Percentiles rank a stretch among this genome's conserved stretches.
These are phyloP conservation scores for Tuctoria greenei DNA, from an alignment of 176 grass and related monocot species.

Conservation along the genomic window DNA sequence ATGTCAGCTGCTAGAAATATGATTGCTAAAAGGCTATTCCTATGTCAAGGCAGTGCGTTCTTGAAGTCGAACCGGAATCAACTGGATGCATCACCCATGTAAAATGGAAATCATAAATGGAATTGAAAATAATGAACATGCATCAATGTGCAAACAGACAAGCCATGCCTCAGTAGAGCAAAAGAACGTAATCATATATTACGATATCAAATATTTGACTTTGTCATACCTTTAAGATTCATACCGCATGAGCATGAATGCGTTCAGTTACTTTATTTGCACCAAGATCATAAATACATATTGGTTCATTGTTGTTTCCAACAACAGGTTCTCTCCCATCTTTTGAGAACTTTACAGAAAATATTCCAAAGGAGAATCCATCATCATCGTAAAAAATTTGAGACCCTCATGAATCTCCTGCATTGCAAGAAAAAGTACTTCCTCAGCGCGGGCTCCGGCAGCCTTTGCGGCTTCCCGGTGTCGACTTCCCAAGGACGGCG, in stretches of 20 bases:
- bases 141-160: too few relatives aligned
- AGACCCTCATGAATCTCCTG: conserved; percentile 73
- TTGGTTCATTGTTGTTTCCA: conserved; percentile 57
- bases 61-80: too few relatives aligned
- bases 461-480: too few relatives aligned
- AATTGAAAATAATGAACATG: too few relatives aligned
- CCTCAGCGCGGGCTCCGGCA: too few relatives aligned
- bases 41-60: too few relatives aligned
- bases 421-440: conserved; percentile 23
- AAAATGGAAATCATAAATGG: too few relatives aligned
- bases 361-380: conserved; percentile 56
- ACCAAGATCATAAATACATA: conserved; percentile 74
- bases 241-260: conserved; percentile 58
- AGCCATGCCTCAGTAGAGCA: too few relatives aligned
- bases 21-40: too few relatives aligned
- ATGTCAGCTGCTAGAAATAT: too few relatives aligned
- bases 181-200: not conserved
- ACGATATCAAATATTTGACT: not conserved
- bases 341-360: conserved; percentile 75
- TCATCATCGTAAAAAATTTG: conserved; percentile 53
- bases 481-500: too few relatives aligned
- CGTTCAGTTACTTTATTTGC: conserved; percentile 58
- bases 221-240: conserved; percentile 12
- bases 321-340: conserved; percentile 69
- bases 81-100: too few relatives aligned